phyloP scores from a whole-genome alignment of 768 basidiomycete species.

The Clavaria fumosa region DNA sequence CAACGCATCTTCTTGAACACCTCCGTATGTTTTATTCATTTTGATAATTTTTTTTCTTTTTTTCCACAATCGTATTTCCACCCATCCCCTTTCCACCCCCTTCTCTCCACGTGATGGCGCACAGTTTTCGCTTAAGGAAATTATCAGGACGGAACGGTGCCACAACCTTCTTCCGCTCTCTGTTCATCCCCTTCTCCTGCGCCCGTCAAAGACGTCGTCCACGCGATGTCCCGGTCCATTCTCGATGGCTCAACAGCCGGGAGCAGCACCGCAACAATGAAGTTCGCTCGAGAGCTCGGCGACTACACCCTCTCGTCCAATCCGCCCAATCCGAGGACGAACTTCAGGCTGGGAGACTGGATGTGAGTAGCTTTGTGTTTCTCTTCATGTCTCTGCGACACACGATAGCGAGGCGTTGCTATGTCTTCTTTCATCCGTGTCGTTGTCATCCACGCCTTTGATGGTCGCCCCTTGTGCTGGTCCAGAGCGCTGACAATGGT shows the following conservation, averaged over 20 bases:
- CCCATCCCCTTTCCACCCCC: background rate
- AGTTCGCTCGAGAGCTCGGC: conserved; percentile 7
- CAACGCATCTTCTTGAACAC: conserved; percentile 20
- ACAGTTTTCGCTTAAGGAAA: no score
- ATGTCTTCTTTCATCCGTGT: no score
- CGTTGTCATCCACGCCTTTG: conserved; percentile 11
- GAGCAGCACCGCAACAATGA: background rate
- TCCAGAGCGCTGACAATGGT: no score
- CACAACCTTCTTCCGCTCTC: no score
- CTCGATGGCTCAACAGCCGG: background rate
- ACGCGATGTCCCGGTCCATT: no score
- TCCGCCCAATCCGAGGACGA: conserved; percentile 53
- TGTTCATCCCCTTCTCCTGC: no score
- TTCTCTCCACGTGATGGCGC: no score
- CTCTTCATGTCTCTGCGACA: conserved; percentile 1
- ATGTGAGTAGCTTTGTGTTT: conserved; percentile 60
- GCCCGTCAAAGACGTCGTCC: no score
- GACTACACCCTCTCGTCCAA: conserved; percentile 51
- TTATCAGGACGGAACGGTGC: no score
- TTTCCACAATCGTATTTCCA: conserved; percentile 2
- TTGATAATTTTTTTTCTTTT: conserved; percentile 1
- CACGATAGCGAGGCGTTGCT: no score
- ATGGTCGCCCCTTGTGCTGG: no score
- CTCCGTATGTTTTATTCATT: conserved; percentile 5
- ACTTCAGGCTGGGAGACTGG: conserved; percentile 60